These are phyloP conservation scores for Colletotrichum spaethianum DNA, from an alignment of 2,329 filamentous ascomycete species.

Conservation along the genomic window DNA sequence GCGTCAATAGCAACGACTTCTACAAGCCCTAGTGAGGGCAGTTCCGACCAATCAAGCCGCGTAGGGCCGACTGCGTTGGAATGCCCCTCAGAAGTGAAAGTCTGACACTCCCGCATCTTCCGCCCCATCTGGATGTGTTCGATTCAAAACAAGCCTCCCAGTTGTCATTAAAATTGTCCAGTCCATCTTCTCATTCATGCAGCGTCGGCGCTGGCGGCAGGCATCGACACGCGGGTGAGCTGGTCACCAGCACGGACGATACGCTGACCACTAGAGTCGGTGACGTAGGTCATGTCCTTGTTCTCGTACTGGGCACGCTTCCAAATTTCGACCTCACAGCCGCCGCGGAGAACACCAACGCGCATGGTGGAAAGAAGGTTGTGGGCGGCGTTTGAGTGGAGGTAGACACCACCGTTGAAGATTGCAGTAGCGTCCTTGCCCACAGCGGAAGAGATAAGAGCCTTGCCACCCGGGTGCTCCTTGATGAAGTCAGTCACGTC, in stretches of 20 bases:
- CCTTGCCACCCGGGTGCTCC: slow-evolving; percentile 91
- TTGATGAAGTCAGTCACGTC: slow-evolving; percentile 89
- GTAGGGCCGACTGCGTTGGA: no score
- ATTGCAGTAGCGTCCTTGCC: slow-evolving; percentile 92
- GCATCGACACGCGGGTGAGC: slow-evolving; percentile 85
- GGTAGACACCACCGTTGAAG: slow-evolving; percentile 93
- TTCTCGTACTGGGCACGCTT: slow-evolving; percentile 88
- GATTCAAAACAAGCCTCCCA: slow-evolving; percentile 11
- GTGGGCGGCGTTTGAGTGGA: slow-evolving; percentile 91
- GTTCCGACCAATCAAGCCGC: neutral
- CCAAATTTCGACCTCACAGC: slow-evolving; percentile 94
- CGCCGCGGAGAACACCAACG: slow-evolving; percentile 87
- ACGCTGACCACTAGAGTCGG: slow-evolving; percentile 84
- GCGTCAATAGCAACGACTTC: neutral
- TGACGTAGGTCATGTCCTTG: slow-evolving; percentile 85
- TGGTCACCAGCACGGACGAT: slow-evolving; percentile 90
- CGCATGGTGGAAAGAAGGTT: slow-evolving; percentile 91
- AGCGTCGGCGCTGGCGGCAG: slow-evolving; percentile 86
- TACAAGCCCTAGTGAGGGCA: neutral
- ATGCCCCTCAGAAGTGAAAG: slow-evolving; percentile 5
- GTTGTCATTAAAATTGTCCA: slow-evolving; percentile 13
- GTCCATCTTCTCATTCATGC: slow-evolving; percentile 64
- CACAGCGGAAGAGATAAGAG: slow-evolving; percentile 84
- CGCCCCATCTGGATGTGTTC: neutral
- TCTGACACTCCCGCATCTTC: slow-evolving; percentile 3